Evolutionary conservation across 2,329 filamentous ascomycete species (phyloP), one percentile per base, ranked within the genome.

Genomic region (Xylariaceae sp.): DNA sequence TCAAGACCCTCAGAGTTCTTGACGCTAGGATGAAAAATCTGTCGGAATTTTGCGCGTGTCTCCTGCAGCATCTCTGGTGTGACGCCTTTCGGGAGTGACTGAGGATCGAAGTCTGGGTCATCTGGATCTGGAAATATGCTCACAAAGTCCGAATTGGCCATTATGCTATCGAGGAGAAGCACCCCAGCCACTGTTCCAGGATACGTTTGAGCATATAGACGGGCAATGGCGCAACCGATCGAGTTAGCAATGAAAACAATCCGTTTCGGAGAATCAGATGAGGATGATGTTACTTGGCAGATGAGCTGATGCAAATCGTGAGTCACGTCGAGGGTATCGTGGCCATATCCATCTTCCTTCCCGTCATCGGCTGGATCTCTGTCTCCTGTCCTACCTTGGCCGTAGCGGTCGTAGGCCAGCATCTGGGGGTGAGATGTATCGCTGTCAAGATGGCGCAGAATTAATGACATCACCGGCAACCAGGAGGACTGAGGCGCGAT

Each of bases 351-450:
- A 45, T 76, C 63, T 33, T 68, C 67, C 3, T 56, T 48, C 0
- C 66, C 51, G 21, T 53, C 70, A 39, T 80, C 75, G 3, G 61
- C 58, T n/a, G 76, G 74, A 38, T 71, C 68, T 57, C 71, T 54
- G 64, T 71, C 62, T 39, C 44, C 42, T 42, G 61, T 65, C 17
- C 63, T 60, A 8, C 77, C 77, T 58, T 82, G 78, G 7, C 78
- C 77, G 52, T 73, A 80, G 34, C 79, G 75, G 59, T 82, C 79
- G 50, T 81, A 82, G 36, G 71, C 72, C 3, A 82, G 64, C 16
- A 80, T 58, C 35, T 56, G 52, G n/a, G 54, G 54, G n/a, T 37
- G 12, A 65, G 55, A 25, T 7, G 50, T 48, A 27, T 39, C 25
- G 35, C 39, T 40, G n/a, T 14, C 32, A 20, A 56, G 42, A 22